Evolutionary conservation across 768 basidiomycete genomes (phyloP), one percentile per base, ranked within the genome.

Genomic region (Pulveroboletus sp.): DNA sequence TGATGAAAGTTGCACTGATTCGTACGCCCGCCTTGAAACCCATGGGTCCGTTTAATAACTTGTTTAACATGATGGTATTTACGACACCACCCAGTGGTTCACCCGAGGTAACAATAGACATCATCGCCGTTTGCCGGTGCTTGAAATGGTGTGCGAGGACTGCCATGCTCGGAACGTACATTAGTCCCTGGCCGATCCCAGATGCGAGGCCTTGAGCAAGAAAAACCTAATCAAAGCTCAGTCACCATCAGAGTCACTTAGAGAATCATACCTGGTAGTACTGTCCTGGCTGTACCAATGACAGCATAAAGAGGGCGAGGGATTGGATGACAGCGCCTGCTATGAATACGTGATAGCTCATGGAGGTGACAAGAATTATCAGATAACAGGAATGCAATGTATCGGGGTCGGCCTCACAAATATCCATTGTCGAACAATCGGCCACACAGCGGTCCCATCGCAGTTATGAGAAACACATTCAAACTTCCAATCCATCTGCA

Each of bases 11-110:
- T 2, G 72, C 76, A 47, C 68, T 75, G 13, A 68, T 69, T 4
- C 66, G 69, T 0, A 72, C 70, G 25, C 72, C 70, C 34, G 50
- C 65, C 11, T 55, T 64, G 55, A 80, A 75, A 7, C 84, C 80
- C 4, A 75, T 61, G 6, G 65, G 55, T 3, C 75, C 72, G 45
- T 74, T 75, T 45, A 43, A 51, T 24, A 44, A 51, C 23, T 72
- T 63, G 59, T 87, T 85, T 21, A 87, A 66, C 71, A 84, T 76
- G 52, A 84, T 80, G 1, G 82, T 79, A 45, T 83, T 75, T 14
- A 78, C 54, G 19, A 80, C 65, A 6, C 77, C 79, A 7, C 85
- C 83, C 4, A 82, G 59, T 3, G 78, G 73, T 27, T 75, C 71
- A 20, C 76, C 76, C 29, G 77, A 76, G 24, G 74, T 25, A 6